Evolutionary conservation across 1,139 yeast genomes (phyloP), one percentile per base, ranked within the genome.

Genomic region (Wickerhamomyces sp.): DNA sequence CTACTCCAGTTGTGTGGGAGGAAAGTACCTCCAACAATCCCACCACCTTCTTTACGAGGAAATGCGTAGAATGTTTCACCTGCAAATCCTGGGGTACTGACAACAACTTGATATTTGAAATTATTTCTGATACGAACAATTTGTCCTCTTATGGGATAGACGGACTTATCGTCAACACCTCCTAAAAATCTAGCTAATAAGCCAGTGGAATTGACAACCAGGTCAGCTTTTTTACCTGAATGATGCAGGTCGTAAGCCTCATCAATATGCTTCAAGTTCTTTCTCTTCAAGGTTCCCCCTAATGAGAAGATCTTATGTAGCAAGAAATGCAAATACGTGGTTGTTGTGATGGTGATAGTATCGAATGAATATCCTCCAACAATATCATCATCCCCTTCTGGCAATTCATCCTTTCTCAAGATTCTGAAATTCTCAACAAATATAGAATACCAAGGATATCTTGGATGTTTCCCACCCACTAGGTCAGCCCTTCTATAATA

Each of bases 21-120:
- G 55, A 80, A 81, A 0, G 88, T 79, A 6, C 91, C 91, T 1
- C 93, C 93, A 18, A 84, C 62, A 43, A 84, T 80, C 29, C 79
- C 65, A 1, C 89, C 90, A 5, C 89, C 89, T 56, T 78, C 70
- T 27, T 58, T 61, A 39, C 67, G 51, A 32, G 67, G 67, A 48
- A 63, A 62, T 38, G 62, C 53, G 49, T 63, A 51, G 45, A 70
- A 54, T 47, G 56, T 71, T 45, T 54, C 56, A 44, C 52, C 51
- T 10, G 44, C 37, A 50, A 51, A 46, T 34, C 54, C 50, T 40
- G 44, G 52, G 14, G 58, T 81, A 42, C 84, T 63, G 3, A 81
- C 73, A 13, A 67, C 66, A 52, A 80, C 79, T 29, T 68, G 60
- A 29, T 45, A 45, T 4, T 53, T 42, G 37, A 52, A 53, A 37